Conservation (phyloP, 306 rosid species). For the Prinsepia uniflora region DNA sequence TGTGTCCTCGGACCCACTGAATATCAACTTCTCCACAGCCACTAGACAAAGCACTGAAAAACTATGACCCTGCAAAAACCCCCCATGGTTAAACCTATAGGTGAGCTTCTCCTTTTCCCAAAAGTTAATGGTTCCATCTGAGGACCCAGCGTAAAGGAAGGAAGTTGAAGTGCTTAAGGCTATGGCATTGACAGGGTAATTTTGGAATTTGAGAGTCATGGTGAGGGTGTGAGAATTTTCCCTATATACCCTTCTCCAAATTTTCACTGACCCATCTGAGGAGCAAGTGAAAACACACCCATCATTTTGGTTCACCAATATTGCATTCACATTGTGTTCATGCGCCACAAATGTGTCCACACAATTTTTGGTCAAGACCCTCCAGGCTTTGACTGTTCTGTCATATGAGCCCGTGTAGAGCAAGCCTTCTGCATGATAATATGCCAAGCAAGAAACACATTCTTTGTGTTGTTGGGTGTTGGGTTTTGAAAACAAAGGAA, state of each 20-base stretch:
- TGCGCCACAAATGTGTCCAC: slow-evolving; percentile 61
- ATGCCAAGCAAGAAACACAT: slow-evolving; percentile 58
- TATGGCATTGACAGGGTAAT: slow-evolving; percentile 49
- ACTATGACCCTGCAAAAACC: slow-evolving; percentile 64
- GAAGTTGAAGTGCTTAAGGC: slow-evolving; percentile 40
- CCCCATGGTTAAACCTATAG: slow-evolving; percentile 65
- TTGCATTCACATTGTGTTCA: slow-evolving; percentile 44
- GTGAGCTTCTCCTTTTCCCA: slow-evolving; percentile 69
- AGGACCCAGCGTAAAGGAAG: slow-evolving; percentile 59
- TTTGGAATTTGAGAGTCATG: slow-evolving; percentile 54
- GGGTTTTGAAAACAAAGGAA: slow-evolving; percentile 29
- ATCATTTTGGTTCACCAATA: slow-evolving; percentile 67
- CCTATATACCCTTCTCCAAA: slow-evolving; percentile 69
- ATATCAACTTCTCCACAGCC: slow-evolving; percentile 58
- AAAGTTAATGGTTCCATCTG: slow-evolving; percentile 60
- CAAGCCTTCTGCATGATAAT: slow-evolving; percentile 63
- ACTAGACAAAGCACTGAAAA: slow-evolving; percentile 58
- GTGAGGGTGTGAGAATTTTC: slow-evolving; percentile 71
- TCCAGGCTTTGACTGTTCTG: slow-evolving; percentile 58
- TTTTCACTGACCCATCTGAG: slow-evolving; percentile 62
- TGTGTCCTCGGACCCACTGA: slow-evolving; percentile 79
- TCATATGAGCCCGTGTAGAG: slow-evolving; percentile 64
- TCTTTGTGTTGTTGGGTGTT: slow-evolving; percentile 39
- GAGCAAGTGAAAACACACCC: slow-evolving; percentile 72
- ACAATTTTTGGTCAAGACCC: slow-evolving; percentile 42